These are phyloP conservation scores for Lippia alba DNA, from an alignment of 305 asterid species.

Conservation along the genomic window DNA sequence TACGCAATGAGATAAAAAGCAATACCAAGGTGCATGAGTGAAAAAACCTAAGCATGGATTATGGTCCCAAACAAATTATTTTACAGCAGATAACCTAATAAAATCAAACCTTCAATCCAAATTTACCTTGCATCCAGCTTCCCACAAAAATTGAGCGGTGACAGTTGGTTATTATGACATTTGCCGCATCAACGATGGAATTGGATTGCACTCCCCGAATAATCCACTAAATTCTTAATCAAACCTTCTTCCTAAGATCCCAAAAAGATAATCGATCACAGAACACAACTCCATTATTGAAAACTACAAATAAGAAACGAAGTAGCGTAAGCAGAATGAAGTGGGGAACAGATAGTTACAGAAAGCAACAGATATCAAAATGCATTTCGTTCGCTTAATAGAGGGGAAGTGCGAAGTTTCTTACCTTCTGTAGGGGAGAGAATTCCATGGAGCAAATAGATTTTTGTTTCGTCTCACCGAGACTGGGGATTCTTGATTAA, in stretches of 20 bases:
- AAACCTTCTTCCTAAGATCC: background rate
- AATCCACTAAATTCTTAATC: constrained; percentile 5
- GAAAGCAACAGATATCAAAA: constrained; percentile 10
- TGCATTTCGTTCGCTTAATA: constrained; percentile 1
- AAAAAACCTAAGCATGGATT: background rate
- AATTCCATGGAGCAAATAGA: constrained; percentile 26
- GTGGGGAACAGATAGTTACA: background rate
- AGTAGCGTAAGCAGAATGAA: constrained; percentile 1
- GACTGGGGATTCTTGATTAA: constrained; percentile 12
- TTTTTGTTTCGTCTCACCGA: constrained; percentile 16
- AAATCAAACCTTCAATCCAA: background rate
- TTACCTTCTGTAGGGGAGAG: constrained; percentile 23
- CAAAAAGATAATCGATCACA: constrained; percentile 13
- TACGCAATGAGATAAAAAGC: background rate
- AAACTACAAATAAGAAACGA: background rate
- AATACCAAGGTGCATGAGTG: background rate
- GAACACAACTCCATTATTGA: constrained; percentile 7
- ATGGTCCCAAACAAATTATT: too few relatives aligned
- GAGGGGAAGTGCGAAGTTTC: constrained; percentile 7
- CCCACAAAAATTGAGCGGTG: background rate
- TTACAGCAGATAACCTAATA: background rate
- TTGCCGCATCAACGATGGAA: too few relatives aligned
- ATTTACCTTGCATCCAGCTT: background rate
- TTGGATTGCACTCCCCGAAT: constrained; percentile 6
- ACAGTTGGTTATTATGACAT: background rate